These are phyloP conservation scores for Auriscalpium microsporum DNA, from an alignment of 768 basidiomycete species.

Conservation along the genomic window DNA sequence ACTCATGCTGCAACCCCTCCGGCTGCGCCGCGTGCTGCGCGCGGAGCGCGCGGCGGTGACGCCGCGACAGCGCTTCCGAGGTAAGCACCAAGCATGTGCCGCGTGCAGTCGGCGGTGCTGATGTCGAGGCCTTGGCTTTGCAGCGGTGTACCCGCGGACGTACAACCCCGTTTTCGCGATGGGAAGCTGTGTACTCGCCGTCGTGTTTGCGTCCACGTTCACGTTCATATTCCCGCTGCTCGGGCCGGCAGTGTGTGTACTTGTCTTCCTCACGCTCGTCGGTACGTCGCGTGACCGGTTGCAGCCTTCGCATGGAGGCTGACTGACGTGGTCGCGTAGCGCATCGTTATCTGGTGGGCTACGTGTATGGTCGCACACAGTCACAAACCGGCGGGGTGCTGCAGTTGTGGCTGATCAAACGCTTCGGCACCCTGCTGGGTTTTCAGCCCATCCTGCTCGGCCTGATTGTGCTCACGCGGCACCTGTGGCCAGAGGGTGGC, in stretches of 20 bases:
- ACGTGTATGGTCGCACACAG: slow-evolving; percentile 65
- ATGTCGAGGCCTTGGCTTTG: neutral
- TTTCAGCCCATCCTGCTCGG: slow-evolving; percentile 72
- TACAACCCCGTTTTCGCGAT: slow-evolving; percentile 65
- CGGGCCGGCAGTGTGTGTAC: slow-evolving; percentile 56
- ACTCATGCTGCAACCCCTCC: slow-evolving; percentile 62
- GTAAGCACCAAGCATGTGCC: slow-evolving; percentile 29
- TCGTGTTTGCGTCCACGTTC: slow-evolving; percentile 68
- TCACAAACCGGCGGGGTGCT: slow-evolving; percentile 70
- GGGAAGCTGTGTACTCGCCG: slow-evolving; percentile 55
- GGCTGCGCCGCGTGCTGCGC: slow-evolving; percentile 48
- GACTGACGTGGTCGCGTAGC: slow-evolving; percentile 31
- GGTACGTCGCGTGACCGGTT: slow-evolving; percentile 32
- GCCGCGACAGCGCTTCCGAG: slow-evolving; percentile 71
- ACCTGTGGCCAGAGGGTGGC: slow-evolving; percentile 66
- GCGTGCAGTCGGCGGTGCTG: neutral
- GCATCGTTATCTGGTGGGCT: slow-evolving; percentile 73
- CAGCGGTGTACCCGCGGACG: slow-evolving; percentile 64
- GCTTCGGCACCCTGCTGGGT: slow-evolving; percentile 61
- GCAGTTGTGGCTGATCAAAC: slow-evolving; percentile 67
- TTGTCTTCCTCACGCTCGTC: slow-evolving; percentile 58
- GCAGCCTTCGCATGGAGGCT: neutral
- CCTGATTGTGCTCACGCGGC: slow-evolving; percentile 56
- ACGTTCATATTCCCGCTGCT: slow-evolving; percentile 70
- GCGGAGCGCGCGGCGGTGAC: slow-evolving; percentile 57